Evolutionary conservation across 1,284 basidiomycete species (phyloP), one percentile per base, ranked within the genome.

Genomic region (Ceratobasidium sp.): DNA sequence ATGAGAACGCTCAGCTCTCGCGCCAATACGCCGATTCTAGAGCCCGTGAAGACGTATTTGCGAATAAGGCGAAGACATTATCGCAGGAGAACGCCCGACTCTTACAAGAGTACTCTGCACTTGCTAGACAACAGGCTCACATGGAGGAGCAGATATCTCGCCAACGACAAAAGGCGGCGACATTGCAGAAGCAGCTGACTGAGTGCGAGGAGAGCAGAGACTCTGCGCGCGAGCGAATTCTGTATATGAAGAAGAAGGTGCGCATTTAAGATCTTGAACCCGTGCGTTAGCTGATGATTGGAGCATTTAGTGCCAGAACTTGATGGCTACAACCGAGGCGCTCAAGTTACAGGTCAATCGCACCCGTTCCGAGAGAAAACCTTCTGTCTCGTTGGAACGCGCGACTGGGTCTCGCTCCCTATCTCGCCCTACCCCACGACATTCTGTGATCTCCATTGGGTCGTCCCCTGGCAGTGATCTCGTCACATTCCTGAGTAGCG

Each of bases 221-320:
- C 11, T 24, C 47, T n/a, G 59, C 69, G 1, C 59, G 56, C 0
- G 69, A 73, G 59, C 57, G 33, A 50, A 24, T 73, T 9, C 5
- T 73, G 47, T 14, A 19, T 4, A 19, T 73, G 14, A 73, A 73
- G 69, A 60, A 51, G 24, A 73, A 53, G 69, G 69, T 73, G 11
- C 11, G 69, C 41, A 11, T 27, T 17, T 47, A 22, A n/a, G n/a
- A 5, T n/a, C 15, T 15, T 48, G n/a, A 41, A 41, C 36, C 36
- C 7, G 22, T 29, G 33, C 19, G 7, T 15, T 22, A 15, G 27
- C 24, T 45, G 22, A 63, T 33, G 6, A 2, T 29, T 15, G 9
- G n/a, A 2, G 22, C 9, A 14, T 56, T 2, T 36, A 66, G 64
- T 53, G 31, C 24, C 44, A 71, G n/a, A 71, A 47, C 29, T 19